These are phyloP conservation scores for Thelephora terrestris DNA, from an alignment of 1,284 basidiomycete genomes.

Conservation along the genomic window DNA sequence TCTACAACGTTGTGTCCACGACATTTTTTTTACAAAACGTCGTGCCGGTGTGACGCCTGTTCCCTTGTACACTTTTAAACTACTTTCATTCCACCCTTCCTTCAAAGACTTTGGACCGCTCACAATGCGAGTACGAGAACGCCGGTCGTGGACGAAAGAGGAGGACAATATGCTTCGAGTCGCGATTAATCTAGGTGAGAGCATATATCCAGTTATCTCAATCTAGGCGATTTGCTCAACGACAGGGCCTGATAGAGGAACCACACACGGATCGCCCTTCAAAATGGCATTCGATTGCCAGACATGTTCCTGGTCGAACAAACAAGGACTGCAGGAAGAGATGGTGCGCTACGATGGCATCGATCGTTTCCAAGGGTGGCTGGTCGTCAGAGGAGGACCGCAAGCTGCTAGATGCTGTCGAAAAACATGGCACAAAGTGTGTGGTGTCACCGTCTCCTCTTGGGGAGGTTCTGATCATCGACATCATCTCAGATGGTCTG, in stretches of 20 bases:
- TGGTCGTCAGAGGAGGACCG: conserved; percentile 50
- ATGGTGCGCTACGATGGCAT: conserved; percentile 52
- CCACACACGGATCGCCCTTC: conserved; percentile 41
- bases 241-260: conserved; percentile 30
- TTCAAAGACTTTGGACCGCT: neutral
- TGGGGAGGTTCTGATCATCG: neutral
- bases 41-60: neutral
- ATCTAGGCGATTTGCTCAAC: conserved; percentile 7
- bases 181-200: conserved; percentile 38
- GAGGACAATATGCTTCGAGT: conserved; percentile 44
- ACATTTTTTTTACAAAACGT: neutral
- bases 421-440: conserved; percentile 40
- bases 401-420: conserved; percentile 41
- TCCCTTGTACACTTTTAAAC: neutral
- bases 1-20: conserved; percentile 1
- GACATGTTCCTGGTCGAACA: conserved; percentile 45
- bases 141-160: conserved; percentile 44
- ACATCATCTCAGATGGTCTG: conserved; percentile 32
- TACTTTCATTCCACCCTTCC: neutral
- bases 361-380: conserved; percentile 46
- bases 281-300: conserved; percentile 51
- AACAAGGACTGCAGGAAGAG: conserved; percentile 53
- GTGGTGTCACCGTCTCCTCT: neutral
- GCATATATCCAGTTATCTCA: conserved; percentile 2
- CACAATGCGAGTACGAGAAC: conserved; percentile 33